Base-by-base conservation (phyloP, 2,329 filamentous ascomycete genomes). In the Xylariomycetidae sp. region DNA sequence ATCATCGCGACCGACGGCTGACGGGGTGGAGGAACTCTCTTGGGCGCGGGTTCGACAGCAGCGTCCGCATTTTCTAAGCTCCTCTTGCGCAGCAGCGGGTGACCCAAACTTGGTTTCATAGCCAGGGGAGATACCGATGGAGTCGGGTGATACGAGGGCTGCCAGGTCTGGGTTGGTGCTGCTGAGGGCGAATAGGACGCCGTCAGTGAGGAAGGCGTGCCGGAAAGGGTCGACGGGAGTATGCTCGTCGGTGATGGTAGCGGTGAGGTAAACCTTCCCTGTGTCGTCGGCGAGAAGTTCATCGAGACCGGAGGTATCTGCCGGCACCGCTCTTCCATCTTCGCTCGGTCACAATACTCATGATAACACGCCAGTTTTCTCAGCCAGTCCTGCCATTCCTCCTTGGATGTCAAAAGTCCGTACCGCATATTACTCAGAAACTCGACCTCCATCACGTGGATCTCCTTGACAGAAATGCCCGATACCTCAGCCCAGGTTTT, bases 361-460 rank as follows among this genome's bases (percentile, higher is more conserved):
- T 82, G 81, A 56, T 96, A 96, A 46, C 82, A 83, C 33, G 83
- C 76, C 34, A 97, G 69, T 58, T 88, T 88, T 41, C 71, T 67
- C 51, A 96, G 81, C 92, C 92, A 97, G 34, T 80, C 74, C 30
- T 80, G 73, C 92, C 92, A 98, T 57, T 95, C 78, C 33, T 80
- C 73, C 54, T 88, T 82, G 4, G 89, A 94, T 4, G 87, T 88
- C 56, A 90, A 81, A 6, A 98, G 69, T 50, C 87, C 88, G 63
- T 97, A 98, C 53, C 90, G 80, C 82, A 98, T 94, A 61, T 97
- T 97, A 69, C 90, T 96, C 43, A 98, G 69, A 51, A 98, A 98
- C 59, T 98, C 92, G n/a, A 98, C 92, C 59, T 98, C 92, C 92
- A 98, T 98, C 27, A 96, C 85, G 58, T 98, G 92, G 32, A 98